These are phyloP conservation scores for Yamadazyma ubonensis DNA, from an alignment of 805 yeast genomes.

Conservation along the genomic window DNA sequence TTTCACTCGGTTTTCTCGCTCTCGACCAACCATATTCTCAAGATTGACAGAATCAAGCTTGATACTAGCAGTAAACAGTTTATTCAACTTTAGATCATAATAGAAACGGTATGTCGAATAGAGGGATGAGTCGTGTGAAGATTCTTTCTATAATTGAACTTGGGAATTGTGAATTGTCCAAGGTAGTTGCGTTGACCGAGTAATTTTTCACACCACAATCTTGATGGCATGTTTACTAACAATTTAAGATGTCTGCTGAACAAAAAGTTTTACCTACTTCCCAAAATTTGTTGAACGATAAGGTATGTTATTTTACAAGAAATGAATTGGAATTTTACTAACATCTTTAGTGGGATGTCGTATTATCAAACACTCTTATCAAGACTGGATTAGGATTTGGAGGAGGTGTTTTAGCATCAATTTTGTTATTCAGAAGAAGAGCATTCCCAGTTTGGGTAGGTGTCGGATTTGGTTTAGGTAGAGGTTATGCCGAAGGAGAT, in stretches of 20 bases:
- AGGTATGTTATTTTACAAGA: slow-evolving; percentile 21
- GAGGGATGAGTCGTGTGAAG: no score
- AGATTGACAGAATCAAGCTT: slow-evolving; percentile 9
- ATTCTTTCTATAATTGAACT: no score
- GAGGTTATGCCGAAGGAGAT: slow-evolving; percentile 98
- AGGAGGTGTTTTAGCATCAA: slow-evolving; percentile 91
- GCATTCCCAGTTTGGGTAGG: slow-evolving; percentile 98
- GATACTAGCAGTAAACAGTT: neutral
- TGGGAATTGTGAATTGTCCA: no score
- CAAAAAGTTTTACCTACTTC: slow-evolving; percentile 45
- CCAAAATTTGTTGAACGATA: slow-evolving; percentile 60
- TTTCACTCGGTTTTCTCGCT: slow-evolving; percentile 10
- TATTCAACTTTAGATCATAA: neutral
- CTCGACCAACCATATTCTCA: slow-evolving; percentile 17
- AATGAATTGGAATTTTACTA: slow-evolving; percentile 10
- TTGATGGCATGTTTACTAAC: no score
- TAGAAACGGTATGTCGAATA: slow-evolving; percentile 8
- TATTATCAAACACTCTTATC: slow-evolving; percentile 87
- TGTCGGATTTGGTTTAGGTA: slow-evolving; percentile 94
- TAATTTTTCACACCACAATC: no score
- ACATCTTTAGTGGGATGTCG: slow-evolving; percentile 76
- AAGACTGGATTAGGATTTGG: slow-evolving; percentile 97
- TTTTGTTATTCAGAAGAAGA: slow-evolving; percentile 86
- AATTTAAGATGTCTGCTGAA: slow-evolving; percentile 29
- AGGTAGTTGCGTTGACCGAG: no score